Base-by-base conservation (phyloP, 306 rosid genomes). In the Calophaca sinica region DNA sequence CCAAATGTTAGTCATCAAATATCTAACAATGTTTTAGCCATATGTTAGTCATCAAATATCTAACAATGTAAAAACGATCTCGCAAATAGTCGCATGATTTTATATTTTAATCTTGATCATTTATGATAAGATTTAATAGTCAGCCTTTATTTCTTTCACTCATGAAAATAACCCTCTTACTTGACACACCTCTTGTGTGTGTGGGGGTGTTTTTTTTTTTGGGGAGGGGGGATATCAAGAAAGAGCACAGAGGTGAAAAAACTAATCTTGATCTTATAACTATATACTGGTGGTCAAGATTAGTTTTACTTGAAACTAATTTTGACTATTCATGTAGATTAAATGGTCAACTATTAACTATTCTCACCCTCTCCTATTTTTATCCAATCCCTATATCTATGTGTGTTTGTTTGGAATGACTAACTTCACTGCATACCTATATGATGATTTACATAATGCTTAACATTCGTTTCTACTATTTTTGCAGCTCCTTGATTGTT, bases 401-500 rank as follows among this genome's bases (percentile, higher is more conserved):
- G 3, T 29, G 3, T 32, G 29, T 35, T 9, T 44, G 8, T 26
- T n/a, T 41, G 36, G 13, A 31, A 71, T 33, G 14, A 63, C 32
- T 64, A 35, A 9, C 41, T 35, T 72, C 3, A n/a, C 61, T 28
- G 60, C 69, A 46, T 62, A 20, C 32, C 11, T 71, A 44, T 26
- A 57, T 53, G 39, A 9, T 68, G 73, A 42, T 75, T 51, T 61
- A 14, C 14, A 36, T 26, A 5, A 42, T 38, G 39, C 78, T 71
- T 57, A 49, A 41, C 6, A 66, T 39, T 41, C 12, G 9, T 31
- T 58, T 57, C 48, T 51, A 42, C 75, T 66, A 53, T 68, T 35
- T 35, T 72, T 78, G 73, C 86, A 82, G 86, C 83, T 61, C 51
- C 80, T 45, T 82, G 83, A 82, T 73, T 61, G 13, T 14, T 10